A percentile compares a stretch with the other conserved stretches of the same genome.
These are phyloP conservation scores for Xanthoceras sorbifolium DNA, from an alignment of 345 rosid genomes.

Conservation along the genomic window DNA sequence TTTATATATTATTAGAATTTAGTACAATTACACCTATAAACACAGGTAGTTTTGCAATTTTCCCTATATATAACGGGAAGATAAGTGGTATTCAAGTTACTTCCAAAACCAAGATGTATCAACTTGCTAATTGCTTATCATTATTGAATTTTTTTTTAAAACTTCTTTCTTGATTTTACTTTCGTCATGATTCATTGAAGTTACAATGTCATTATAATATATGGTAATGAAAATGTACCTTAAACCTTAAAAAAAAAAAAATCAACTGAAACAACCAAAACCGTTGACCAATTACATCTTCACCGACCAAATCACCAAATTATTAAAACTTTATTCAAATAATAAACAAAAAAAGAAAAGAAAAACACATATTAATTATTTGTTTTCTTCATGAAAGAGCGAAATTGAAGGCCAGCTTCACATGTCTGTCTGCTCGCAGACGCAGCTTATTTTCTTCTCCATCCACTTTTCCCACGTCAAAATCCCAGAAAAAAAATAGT, in stretches of 20 bases:
- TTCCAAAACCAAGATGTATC: constrained; percentile 17
- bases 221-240: neutral
- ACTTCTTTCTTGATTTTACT: neutral
- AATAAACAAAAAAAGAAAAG: too few species aligned
- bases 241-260: neutral
- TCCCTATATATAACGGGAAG: neutral
- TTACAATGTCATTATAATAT: constrained; percentile 1
- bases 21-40: too few species aligned
- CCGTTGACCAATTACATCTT: constrained; percentile 21
- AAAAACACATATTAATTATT: neutral
- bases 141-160: neutral
- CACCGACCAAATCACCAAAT: constrained; percentile 39
- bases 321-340: constrained; percentile 18
- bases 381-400: constrained; percentile 17
- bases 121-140: constrained; percentile 6
- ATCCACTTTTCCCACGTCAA: neutral
- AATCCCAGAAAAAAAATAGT: neutral
- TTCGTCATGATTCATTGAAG: neutral
- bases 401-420: constrained; percentile 39
- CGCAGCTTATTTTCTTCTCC: neutral
- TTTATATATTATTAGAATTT: too few species aligned
- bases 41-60: too few species aligned
- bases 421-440: constrained; percentile 23
- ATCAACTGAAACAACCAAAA: neutral
- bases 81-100: constrained; percentile 17